A percentile compares a stretch with the other conserved stretches of the same genome.
Evolutionary conservation across 225 moss, liverwort and hornwort genomes (phyloP).

Genomic region (Rhytidiadelphus loreus): DNA sequence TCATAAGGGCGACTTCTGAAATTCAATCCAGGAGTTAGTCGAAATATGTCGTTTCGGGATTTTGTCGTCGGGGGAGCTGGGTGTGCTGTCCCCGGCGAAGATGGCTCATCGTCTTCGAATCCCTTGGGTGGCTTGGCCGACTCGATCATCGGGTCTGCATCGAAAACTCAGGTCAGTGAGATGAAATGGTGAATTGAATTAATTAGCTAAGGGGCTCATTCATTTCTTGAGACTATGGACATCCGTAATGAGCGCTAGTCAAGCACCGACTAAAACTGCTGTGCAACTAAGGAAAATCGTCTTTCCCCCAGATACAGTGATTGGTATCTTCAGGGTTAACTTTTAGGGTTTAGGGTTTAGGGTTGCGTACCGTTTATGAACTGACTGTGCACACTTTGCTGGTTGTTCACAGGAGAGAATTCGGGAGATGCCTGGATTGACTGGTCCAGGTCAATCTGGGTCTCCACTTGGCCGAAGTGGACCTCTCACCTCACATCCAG

Average conservation of each 20-base stretch:
- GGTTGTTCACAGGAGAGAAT: constrained; percentile 53
- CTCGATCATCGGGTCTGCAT: constrained; percentile 71
- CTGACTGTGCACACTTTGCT: not conserved
- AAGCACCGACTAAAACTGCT: not conserved
- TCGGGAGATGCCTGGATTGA: constrained; percentile 73
- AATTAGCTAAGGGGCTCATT: not conserved
- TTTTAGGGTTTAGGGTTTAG: not conserved
- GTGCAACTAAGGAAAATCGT: not conserved
- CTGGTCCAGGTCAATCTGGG: constrained; percentile 43
- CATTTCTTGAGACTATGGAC: not conserved
- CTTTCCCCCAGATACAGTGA: not conserved
- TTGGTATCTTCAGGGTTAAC: not conserved
- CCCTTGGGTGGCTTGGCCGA: constrained; percentile 87
- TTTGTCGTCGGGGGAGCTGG: constrained; percentile 86
- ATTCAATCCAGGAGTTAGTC: not conserved
- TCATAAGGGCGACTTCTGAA: not conserved
- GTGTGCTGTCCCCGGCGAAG: constrained; percentile 71
- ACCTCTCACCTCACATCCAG: constrained; percentile 71
- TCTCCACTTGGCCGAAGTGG: constrained; percentile 40
- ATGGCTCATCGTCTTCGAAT: constrained; percentile 83
- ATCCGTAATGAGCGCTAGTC: not conserved
- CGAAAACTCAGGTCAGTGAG: constrained; percentile 76
- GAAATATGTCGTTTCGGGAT: constrained; percentile 76
- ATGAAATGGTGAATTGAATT: not conserved
- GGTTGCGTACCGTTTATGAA: not conserved